Base-by-base conservation (phyloP, 2,329 filamentous ascomycete species). In the Sarocladiaceae sp. region DNA sequence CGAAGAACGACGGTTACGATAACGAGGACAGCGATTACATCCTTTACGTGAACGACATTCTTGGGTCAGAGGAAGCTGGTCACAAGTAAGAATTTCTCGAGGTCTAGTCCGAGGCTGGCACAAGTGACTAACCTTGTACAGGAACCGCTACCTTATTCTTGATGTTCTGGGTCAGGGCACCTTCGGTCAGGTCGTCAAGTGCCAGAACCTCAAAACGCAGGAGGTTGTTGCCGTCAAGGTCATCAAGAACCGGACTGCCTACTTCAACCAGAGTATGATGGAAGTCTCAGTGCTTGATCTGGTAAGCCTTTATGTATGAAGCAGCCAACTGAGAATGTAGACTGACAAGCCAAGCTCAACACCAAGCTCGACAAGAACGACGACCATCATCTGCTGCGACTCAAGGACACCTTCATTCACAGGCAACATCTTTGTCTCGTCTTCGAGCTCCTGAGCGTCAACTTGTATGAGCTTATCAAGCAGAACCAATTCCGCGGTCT, bases 261-360 rank as follows among this genome's bases (percentile, higher is more conserved):
- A 98, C 65, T 98, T 98, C 72, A 98, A 98, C 61, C 93, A 98
- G 66, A 97, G 93, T 65, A 98, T 98, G 93, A 98, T 98, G 93
- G 93, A 98, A 62, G 93, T 98, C 24, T 98, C 93, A 2, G 93
- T 98, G 19, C 74, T 98, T 47, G 93, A 98, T 65, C 62, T 98
- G 74, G 88, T 94, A 74, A 47, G 79, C 55, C 16, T 10, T 26
- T 20, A 18, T 18, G 4, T 12, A 31, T 24, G 6, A 19, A 7
- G 24, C 3, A 18, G 23, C 55, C 93, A 19, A 31, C 39, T n/a
- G 6, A 4, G 21, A 3, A 11, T 24, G 26, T 29, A n/a, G 9
- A 29, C 26, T 29, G 26, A 29, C 26, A 29, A 9, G 26, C 9
- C 9, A 29, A 42, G 88, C 78, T 98, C 58, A 98, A 98, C 63